Evolutionary conservation across 352 stramenopile species (phyloP), one percentile per base, ranked within the genome.

Genomic region (Phytopythium chamaehyphon): DNA sequence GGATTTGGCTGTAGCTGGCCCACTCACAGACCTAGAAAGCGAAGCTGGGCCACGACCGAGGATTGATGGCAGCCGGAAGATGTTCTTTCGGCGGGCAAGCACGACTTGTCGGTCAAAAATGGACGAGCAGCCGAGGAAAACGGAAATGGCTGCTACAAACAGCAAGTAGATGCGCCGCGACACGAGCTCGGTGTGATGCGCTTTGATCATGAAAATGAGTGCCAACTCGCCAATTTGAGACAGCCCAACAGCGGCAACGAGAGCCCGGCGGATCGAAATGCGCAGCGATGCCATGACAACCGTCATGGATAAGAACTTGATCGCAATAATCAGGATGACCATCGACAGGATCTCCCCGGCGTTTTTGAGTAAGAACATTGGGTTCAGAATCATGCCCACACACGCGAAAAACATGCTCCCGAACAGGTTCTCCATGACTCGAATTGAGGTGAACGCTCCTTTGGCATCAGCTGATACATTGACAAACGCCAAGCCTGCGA

Each of bases 191-290:
- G 80, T 88, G 6, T 79, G 72, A 42, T 93, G 84, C 26, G 84
- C 82, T 47, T 95, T 95, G 74, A 93, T 95, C 76, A 95, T 95
- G 54, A 95, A 95, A 61, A 95, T 93, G 22, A 95, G 71, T 33
- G 84, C 80, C 14, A 95, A 61, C 49, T 95, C 84, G 14, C 84
- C 84, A 50, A 95, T 88, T 40, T 95, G 84, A 38, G 80, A 95
- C 14, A 95, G 59, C 16, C 80, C 81, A 3, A 90, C 63, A 16
- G 76, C 80, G 22, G 82, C 84, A 22, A 85, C 72, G 28, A 95
- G 43, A n/a, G 84, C 78, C 28, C 88, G 87, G 26, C 81, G 64
- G 38, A 88, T 75, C 54, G 69, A 85, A 18, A 90, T 83, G 15
- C 73, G 65, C 47, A 91, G 89, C 40, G 90, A 86, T 4, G 71